Conservation (phyloP, 1,139 yeast genomes). For the Hemisphaericaspora lyxosophila region DNA sequence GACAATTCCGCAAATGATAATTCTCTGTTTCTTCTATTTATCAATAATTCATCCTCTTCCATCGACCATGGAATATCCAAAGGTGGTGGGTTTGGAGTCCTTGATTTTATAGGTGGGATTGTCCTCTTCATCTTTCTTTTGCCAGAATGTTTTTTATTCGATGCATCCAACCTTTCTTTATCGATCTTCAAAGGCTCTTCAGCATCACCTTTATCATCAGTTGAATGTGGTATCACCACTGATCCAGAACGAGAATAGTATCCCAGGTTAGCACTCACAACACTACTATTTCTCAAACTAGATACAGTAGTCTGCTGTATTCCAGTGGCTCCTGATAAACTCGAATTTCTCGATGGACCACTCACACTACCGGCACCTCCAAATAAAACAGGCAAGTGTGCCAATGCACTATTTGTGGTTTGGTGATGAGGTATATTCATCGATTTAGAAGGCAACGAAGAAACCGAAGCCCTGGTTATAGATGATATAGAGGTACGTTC, state of each 20-base stretch:
- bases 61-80: conserved; percentile 51
- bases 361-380: conserved; percentile 45
- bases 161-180: conserved; percentile 14
- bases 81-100: conserved; percentile 21
- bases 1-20: conserved; percentile 73
- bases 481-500: conserved; percentile 40
- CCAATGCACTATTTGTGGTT: conserved; percentile 38
- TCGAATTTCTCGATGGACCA: conserved; percentile 44
- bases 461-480: conserved; percentile 39
- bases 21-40: conserved; percentile 57
- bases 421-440: conserved; percentile 54
- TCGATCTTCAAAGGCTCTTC: conserved; percentile 24
- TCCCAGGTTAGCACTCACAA: conserved; percentile 34
- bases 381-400: conserved; percentile 46
- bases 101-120: conserved; percentile 13
- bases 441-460: conserved; percentile 47
- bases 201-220: conserved; percentile 35
- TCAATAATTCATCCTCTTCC: conserved; percentile 74
- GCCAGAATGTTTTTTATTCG: conserved; percentile 10
- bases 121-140: conserved; percentile 9
- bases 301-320: conserved; percentile 36
- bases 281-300: conserved; percentile 43
- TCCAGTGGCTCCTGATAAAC: conserved; percentile 22
- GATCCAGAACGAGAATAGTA: conserved; percentile 47
- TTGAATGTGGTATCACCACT: conserved; percentile 41